Base-by-base conservation (phyloP, 2,329 filamentous ascomycete genomes). In the Fulvia fulva region DNA sequence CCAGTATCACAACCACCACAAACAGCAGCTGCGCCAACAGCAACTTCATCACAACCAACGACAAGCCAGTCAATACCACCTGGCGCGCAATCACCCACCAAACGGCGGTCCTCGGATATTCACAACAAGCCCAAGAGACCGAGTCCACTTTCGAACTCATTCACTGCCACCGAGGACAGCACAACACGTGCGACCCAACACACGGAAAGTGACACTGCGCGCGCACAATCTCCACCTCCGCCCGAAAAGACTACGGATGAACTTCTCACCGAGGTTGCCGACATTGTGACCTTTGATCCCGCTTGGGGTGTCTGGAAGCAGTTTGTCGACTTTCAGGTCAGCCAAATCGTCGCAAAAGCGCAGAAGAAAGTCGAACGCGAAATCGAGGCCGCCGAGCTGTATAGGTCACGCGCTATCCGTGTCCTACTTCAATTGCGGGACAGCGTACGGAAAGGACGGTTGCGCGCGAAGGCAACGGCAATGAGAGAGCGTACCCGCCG, bases 291-390 rank as follows among this genome's bases (percentile, higher is more conserved):
- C n/a, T 64, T 73, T 1, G 69, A 75, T 28, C 66, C 69, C 0
- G 65, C 67, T n/a, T 63, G 69, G 1, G 78, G 78, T n/a, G 66
- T 79, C 21, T 63, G 80, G 34, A 68, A 75, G 55, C 77, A 80
- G 56, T 80, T 74, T 56, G 64, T 80, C 25, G 76, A 79, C 45
- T 75, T 74, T 47, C 65, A 67, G 49, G 68, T 74, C 23, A 64
- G 67, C 4, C 67, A 70, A 11, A 67, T 75, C 11, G 71, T 76
- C n/a, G 65, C 67, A 2, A 66, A 70, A 32, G 67, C 68, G 1
- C 66, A 71, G 46, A 70, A 70, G 49, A 57, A 73, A 51, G 58
- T 74, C 34, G 67, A 72, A 53, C 57, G 67, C 19, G 72, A 71
- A 53, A 64, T 62, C 65, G 65, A 37, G 64, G 57, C 53, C 61